phyloP scores from a whole-genome alignment of 148 eudicot genomes.

The Pouteria glomerata region DNA sequence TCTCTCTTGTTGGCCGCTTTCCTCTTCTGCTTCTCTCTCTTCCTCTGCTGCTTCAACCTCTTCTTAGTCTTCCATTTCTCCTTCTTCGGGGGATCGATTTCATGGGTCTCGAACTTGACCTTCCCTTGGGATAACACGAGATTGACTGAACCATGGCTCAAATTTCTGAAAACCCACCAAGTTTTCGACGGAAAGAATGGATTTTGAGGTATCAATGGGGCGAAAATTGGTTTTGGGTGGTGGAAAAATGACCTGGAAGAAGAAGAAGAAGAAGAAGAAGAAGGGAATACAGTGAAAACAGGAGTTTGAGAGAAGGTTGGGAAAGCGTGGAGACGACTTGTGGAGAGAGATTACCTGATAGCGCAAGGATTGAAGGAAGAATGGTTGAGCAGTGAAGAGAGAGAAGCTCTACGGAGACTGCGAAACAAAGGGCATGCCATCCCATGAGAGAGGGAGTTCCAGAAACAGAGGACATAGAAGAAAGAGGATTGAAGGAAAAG shows the following conservation, averaged over 20 bases:
- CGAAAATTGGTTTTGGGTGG: slow-evolving; percentile 5
- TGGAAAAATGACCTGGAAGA: slow-evolving; percentile 10
- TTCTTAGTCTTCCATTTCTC: slow-evolving; percentile 83
- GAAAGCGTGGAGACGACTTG: background rate
- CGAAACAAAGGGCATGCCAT: slow-evolving; percentile 13
- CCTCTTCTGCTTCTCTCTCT: slow-evolving; percentile 70
- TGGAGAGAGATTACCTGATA: background rate
- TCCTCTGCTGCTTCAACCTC: slow-evolving; percentile 63
- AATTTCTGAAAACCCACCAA: slow-evolving; percentile 31
- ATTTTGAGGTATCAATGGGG: background rate
- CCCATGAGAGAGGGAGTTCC: slow-evolving; percentile 14
- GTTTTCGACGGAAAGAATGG: slow-evolving; percentile 10
- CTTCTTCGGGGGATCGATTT: slow-evolving; percentile 77
- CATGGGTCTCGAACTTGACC: slow-evolving; percentile 73
- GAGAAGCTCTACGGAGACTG: slow-evolving; percentile 9
- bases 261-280: slow-evolving; percentile 1
- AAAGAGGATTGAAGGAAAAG: background rate
- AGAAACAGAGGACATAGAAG: background rate
- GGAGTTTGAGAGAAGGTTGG: background rate
- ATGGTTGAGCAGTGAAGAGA: slow-evolving; percentile 10
- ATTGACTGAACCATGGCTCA: slow-evolving; percentile 59
- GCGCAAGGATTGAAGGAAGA: background rate
- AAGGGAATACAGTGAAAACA: background rate
- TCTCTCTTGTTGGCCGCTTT: slow-evolving; percentile 73
- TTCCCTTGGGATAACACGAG: slow-evolving; percentile 73